These are phyloP conservation scores for Blastomyces emzantsi DNA, from an alignment of 2,329 filamentous ascomycete genomes.

Conservation along the genomic window DNA sequence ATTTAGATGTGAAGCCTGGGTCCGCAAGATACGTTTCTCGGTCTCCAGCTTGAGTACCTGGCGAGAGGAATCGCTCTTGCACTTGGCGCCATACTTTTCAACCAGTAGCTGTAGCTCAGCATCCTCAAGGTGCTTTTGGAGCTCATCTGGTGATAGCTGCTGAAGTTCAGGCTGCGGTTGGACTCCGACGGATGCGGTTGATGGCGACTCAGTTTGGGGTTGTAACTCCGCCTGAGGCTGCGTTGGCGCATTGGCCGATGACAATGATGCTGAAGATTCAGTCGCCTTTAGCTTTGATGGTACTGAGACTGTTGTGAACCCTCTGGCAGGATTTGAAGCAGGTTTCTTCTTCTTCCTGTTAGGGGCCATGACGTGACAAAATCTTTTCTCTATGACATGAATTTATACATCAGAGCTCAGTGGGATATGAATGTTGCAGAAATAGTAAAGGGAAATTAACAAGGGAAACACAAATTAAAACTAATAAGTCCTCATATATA, in stretches of 20 bases:
- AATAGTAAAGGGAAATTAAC: background rate
- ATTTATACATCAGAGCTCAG: background rate
- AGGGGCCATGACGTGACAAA: slow-evolving; percentile 11
- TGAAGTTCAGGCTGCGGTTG: slow-evolving; percentile 13
- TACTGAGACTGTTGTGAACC: slow-evolving; percentile 87
- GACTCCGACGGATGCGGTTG: background rate
- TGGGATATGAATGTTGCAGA: background rate
- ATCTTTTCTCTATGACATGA: background rate
- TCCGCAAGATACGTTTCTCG: slow-evolving; percentile 70
- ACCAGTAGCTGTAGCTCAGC: slow-evolving; percentile 83
- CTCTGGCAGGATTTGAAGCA: slow-evolving; percentile 74
- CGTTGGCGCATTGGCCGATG: slow-evolving; percentile 13
- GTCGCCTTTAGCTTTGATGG: slow-evolving; percentile 65
- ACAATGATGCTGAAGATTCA: slow-evolving; percentile 22
- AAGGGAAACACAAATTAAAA: slow-evolving; percentile 7
- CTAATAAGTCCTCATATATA: background rate
- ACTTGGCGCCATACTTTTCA: slow-evolving; percentile 72
- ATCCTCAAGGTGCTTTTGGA: slow-evolving; percentile 80
- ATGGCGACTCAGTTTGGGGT: background rate
- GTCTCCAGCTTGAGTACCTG: slow-evolving; percentile 73
- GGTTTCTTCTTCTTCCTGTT: slow-evolving; percentile 66
- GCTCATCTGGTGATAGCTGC: slow-evolving; percentile 66
- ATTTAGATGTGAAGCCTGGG: slow-evolving; percentile 66
- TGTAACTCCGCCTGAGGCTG: slow-evolving; percentile 23
- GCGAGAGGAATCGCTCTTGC: slow-evolving; percentile 66